Conservation (phyloP, 345 rosid genomes). For the Eucalyptus sp. region DNA sequence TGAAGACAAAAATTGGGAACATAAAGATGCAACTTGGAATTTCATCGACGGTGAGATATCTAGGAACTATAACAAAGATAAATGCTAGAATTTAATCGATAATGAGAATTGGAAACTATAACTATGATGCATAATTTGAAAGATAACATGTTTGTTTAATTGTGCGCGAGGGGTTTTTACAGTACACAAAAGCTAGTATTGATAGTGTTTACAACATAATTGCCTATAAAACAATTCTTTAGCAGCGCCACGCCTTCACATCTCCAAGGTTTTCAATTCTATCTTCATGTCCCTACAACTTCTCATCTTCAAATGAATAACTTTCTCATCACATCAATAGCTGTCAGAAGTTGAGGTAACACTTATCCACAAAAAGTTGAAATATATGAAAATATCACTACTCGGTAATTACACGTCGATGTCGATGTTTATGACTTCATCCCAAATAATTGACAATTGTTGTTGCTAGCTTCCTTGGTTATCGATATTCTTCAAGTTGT, state of each 20-base stretch:
- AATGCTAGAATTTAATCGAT: not conserved
- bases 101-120: too few species aligned
- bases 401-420: rapidly evolving
- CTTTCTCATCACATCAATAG: not conserved
- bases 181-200: too few species aligned
- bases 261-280: too few species aligned
- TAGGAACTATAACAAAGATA: not conserved
- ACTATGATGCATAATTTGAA: not conserved
- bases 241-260: too few species aligned
- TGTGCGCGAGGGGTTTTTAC: rapidly evolving
- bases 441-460: not conserved
- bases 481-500: not conserved
- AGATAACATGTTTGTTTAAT: too few species aligned
- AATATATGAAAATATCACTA: not conserved
- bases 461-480: not conserved
- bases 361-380: not conserved
- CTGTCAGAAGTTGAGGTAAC: not conserved
- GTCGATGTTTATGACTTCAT: not conserved
- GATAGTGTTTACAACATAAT: too few species aligned
- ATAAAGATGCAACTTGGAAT: not conserved
- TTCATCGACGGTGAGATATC: not conserved
- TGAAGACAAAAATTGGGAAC: not conserved
- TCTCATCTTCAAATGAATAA: not conserved
- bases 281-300: too few species aligned
- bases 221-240: too few species aligned